Percentiles rank a stretch among this genome's conserved stretches.
Evolutionary conservation across 768 basidiomycete species (phyloP).

Genomic region (Lactifluus rugatus): DNA sequence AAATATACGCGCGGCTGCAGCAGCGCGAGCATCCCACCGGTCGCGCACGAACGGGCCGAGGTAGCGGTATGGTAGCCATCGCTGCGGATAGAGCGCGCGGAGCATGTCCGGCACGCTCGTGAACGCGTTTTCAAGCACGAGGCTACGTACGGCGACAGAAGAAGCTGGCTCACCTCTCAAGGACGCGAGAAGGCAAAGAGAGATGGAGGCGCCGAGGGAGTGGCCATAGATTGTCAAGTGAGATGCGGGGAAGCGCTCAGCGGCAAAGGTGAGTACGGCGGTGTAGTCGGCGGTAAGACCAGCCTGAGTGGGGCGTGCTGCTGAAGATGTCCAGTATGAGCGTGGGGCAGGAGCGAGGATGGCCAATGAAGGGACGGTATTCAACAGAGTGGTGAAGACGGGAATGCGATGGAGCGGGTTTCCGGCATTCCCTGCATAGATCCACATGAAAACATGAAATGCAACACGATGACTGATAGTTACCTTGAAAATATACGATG

Average conservation of each 20-base stretch:
- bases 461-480: neutral
- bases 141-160: slow-evolving; percentile 24
- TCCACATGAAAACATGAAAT: neutral
- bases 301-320: slow-evolving; percentile 29
- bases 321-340: slow-evolving; percentile 41
- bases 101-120: slow-evolving; percentile 40
- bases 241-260: slow-evolving; percentile 27
- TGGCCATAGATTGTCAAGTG: slow-evolving; percentile 37
- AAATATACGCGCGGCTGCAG: slow-evolving; percentile 17
- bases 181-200: slow-evolving; percentile 31
- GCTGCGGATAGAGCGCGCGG: slow-evolving; percentile 36
- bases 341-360: slow-evolving; percentile 38
- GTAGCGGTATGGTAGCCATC: slow-evolving; percentile 42
- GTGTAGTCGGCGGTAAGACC: slow-evolving; percentile 35
- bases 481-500: slow-evolving; percentile 33
- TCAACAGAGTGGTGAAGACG: slow-evolving; percentile 30
- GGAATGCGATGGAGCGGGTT: slow-evolving; percentile 39
- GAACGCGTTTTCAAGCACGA: slow-evolving; percentile 44
- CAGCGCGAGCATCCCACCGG: slow-evolving; percentile 36
- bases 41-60: slow-evolving; percentile 37
- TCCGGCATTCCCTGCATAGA: slow-evolving; percentile 37
- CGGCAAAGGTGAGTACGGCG: slow-evolving; percentile 26
- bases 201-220: slow-evolving; percentile 39
- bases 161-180: neutral
- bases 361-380: slow-evolving; percentile 15